phyloP scores from a whole-genome alignment of 2,329 filamentous ascomycete genomes.

The Eutypa lata region DNA sequence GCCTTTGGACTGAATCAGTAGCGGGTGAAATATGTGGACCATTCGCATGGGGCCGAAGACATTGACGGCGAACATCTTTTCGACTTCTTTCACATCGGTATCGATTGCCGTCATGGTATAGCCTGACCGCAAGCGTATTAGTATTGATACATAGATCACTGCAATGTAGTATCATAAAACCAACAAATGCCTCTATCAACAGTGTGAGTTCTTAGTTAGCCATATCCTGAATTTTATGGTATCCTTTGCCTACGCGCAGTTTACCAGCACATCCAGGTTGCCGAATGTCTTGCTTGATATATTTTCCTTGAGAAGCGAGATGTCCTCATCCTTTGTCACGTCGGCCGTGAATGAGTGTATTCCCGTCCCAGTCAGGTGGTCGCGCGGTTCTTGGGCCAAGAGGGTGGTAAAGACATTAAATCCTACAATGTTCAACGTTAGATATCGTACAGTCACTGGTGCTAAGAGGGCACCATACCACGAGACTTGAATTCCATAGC shows the following conservation, averaged over 20 bases:
- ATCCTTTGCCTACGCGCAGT: not conserved
- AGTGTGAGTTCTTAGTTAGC: not conserved
- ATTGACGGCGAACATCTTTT: conserved; percentile 7
- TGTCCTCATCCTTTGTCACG: not conserved
- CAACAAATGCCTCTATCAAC: not conserved
- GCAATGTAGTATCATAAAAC: too few relatives aligned
- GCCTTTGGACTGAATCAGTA: not conserved
- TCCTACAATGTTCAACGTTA: not conserved
- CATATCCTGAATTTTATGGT: too few relatives aligned
- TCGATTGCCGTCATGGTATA: conserved; percentile 4
- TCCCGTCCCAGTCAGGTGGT: not conserved
- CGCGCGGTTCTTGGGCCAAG: not conserved
- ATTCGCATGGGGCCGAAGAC: conserved; percentile 5
- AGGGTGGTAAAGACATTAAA: not conserved
- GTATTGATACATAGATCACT: too few relatives aligned
- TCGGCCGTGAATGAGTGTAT: not conserved
- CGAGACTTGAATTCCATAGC: not conserved
- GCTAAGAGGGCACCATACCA: not conserved
- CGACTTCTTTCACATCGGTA: conserved; percentile 3
- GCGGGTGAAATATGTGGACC: not conserved
- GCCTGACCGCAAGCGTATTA: too few relatives aligned
- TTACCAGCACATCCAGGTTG: not conserved
- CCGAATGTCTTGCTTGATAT: not conserved
- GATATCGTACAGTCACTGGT: not conserved
- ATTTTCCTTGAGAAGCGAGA: not conserved